Evolutionary conservation across 2,329 filamentous ascomycete species (phyloP).

Genomic region (Chalaropsis thielavioides): DNA sequence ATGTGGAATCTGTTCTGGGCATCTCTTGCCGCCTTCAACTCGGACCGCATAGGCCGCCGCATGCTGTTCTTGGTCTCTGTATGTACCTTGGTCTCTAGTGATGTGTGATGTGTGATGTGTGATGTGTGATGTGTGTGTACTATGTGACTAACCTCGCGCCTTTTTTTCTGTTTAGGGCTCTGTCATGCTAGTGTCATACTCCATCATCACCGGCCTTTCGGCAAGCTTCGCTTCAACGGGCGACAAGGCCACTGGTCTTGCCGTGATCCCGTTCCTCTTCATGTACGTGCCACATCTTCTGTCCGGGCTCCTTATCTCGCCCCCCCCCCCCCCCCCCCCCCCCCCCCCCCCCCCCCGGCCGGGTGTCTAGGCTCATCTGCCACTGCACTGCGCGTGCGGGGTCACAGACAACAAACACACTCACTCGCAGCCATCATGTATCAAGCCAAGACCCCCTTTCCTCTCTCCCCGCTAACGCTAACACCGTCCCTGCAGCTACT

Average conservation of each 20-base stretch:
- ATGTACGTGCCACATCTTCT: slow-evolving; percentile 27
- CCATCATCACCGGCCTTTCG: slow-evolving; percentile 33
- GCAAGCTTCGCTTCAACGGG: slow-evolving; percentile 27
- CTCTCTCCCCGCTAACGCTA: background rate
- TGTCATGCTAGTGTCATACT: slow-evolving; percentile 36
- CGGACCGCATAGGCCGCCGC: slow-evolving; percentile 34
- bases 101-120: no score
- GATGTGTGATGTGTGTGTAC: no score
- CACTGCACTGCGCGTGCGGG: background rate
- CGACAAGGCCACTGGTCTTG: slow-evolving; percentile 26
- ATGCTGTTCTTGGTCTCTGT: slow-evolving; percentile 40
- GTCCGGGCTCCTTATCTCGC: background rate
- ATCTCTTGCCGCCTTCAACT: slow-evolving; percentile 28
- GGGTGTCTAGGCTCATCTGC: background rate
- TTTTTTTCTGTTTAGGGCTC: slow-evolving; percentile 23
- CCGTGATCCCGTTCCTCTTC: slow-evolving; percentile 45
- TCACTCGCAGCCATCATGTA: background rate
- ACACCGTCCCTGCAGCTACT: slow-evolving; percentile 9
- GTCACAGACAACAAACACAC: background rate
- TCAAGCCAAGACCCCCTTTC: background rate
- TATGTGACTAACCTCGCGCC: slow-evolving; percentile 19
- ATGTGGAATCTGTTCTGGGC: slow-evolving; percentile 32
- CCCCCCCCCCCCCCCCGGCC: background rate
- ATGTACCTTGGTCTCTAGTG: background rate
- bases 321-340: background rate